Base-by-base conservation (phyloP, 805 yeast genomes). In the Candida nonsorbophila region DNA sequence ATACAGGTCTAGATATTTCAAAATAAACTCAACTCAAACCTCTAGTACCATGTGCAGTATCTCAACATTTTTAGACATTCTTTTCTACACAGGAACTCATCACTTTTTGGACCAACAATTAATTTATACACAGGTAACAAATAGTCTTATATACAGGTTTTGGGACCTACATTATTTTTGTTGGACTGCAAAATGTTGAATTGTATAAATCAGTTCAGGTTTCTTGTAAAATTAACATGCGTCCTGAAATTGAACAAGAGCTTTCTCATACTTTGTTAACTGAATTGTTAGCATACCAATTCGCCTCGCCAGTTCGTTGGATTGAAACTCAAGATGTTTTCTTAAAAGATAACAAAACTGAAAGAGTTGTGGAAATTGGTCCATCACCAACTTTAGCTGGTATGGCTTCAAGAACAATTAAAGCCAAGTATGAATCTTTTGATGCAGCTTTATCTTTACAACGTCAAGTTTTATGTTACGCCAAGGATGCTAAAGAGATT, bases 301-400 rank as follows among this genome's bases (percentile, higher is more conserved):
- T 92, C 53, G 99, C 99, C 28, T 88, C 97, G 39, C 98, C 99
- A 27, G 99, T 92, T 42, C 80, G 97, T 74, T 92, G 99, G 97
- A 92, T 94, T 59, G 98, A 94, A 60, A 92, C 98, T 39, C 99
- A 92, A 66, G 98, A 92, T 68, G 97, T 92, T 35, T 84, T 92
- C 56, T 75, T 92, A 57, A 84, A 84, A 58, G 92, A 87, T 48
- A 82, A 77, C 75, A 87, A 90, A 64, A 83, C 97, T 38, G 98
- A 94, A 67, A 77, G 98, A 54, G 90, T 92, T 38, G 96, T 92
- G 44, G 99, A 92, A 64, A 85, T 92, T 42, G 99, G 99, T 32
- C 99, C 99, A 38, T 87, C 97, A 27, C 97, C 99, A 37, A 92
- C 98, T 24, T 73, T 92, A 56, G 92, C 97, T 22, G 97, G 97